Evolutionary conservation across 2,329 filamentous ascomycete genomes (phyloP).

Genomic region (Rhytidhysteron rufulum): DNA sequence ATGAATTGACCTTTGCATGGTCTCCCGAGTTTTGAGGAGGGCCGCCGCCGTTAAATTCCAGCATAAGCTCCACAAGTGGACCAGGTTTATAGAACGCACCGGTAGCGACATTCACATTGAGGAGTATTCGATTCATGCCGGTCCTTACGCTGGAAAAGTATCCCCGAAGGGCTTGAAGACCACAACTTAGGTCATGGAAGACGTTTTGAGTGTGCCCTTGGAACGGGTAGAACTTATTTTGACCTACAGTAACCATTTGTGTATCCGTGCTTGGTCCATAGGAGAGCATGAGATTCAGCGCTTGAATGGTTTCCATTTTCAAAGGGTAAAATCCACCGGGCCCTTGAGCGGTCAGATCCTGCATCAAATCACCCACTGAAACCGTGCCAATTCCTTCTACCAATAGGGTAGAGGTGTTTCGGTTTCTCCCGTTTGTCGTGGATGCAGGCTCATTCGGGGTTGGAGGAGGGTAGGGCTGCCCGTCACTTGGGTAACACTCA

Average conservation of each 20-base stretch:
- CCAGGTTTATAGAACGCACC: constrained; percentile 54
- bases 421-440: constrained; percentile 12
- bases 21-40: constrained; percentile 5
- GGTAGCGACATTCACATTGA: constrained; percentile 62
- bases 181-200: constrained; percentile 42
- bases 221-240: constrained; percentile 45
- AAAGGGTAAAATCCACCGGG: constrained; percentile 36
- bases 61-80: constrained; percentile 33
- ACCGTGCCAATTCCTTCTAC: constrained; percentile 22
- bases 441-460: constrained; percentile 13
- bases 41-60: constrained; percentile 13
- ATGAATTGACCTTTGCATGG: constrained; percentile 16
- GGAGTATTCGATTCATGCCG: constrained; percentile 53
- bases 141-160: constrained; percentile 61
- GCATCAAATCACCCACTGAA: constrained; percentile 38
- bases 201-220: constrained; percentile 45
- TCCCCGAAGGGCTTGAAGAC: constrained; percentile 56
- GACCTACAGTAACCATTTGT: constrained; percentile 45
- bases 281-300: constrained; percentile 56
- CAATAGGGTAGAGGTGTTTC: constrained; percentile 14
- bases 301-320: constrained; percentile 52
- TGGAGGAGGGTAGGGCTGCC: constrained; percentile 16
- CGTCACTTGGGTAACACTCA: constrained; percentile 25
- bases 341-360: constrained; percentile 37
- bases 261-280: constrained; percentile 42